Base-by-base conservation (phyloP, 1,284 basidiomycete species). In the Afroboletus lepidellus region DNA sequence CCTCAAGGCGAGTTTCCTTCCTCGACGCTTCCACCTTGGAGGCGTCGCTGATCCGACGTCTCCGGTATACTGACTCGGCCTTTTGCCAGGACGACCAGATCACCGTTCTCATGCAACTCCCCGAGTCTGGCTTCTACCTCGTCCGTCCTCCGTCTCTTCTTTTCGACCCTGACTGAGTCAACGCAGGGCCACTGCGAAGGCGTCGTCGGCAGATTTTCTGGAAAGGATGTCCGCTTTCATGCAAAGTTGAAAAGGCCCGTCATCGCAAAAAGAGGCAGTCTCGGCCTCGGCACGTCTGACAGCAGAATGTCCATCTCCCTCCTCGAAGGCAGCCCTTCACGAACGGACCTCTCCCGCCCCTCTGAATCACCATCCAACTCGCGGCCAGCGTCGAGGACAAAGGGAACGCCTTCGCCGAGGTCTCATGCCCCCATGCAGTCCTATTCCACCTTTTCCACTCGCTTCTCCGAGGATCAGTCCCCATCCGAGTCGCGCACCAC, bases 111-210 rank as follows among this genome's bases (percentile, higher is more conserved):
- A 83, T 89, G 77, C 88, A 91, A 54, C 62, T 92, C 0, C 74
- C 77, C 0, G 77, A 80, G 6, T 73, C 79, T 0, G 84, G 79
- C 20, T 51, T 76, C 8, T 91, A 77, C 67, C 72, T 91, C 18
- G 88, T 90, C 54, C 56, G 82, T 78, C 6, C 34, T 25, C 18
- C 45, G 37, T 24, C 20, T 9, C 42, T 3, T 44, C 7, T 5
- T 15, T 11, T 8, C 6, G 9, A 12, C 38, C 0, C 23, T 41
- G 15, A 16, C 13, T 13, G 15, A 41, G 23, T 12, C 24, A 5
- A 2, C 32, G 8, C 32, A 90, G 79, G 90, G 90, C 0, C 88
- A 87, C 61, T 97, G 94, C 66, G 94, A 97, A 72, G 93, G 90
- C 46, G 91, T 96, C 42, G 87, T 96, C 3, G 94, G 94, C 15